phyloP scores from a whole-genome alignment of 2,329 filamentous ascomycete species.

The Talaromyces amestolkiae region DNA sequence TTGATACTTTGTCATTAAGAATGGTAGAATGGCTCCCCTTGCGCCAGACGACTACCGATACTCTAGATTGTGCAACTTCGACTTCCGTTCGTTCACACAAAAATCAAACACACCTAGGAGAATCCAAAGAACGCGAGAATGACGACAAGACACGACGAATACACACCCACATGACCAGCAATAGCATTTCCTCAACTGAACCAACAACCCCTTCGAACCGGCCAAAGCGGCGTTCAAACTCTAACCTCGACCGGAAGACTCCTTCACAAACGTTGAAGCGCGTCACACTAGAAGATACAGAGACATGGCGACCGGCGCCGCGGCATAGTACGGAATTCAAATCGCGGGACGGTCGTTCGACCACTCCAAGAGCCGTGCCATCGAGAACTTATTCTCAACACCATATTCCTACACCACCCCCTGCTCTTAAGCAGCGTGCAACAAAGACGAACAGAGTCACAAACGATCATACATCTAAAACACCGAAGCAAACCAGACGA shows the following conservation, averaged over 20 bases:
- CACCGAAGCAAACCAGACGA: constrained; percentile 25
- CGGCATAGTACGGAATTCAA: constrained; percentile 36
- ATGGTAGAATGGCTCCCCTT: constrained; percentile 50
- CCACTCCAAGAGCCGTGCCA: constrained; percentile 26
- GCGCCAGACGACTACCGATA: constrained; percentile 29
- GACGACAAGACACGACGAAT: background rate
- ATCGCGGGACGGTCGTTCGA: constrained; percentile 30
- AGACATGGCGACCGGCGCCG: constrained; percentile 36
- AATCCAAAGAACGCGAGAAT: background rate
- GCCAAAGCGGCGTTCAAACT: constrained; percentile 25
- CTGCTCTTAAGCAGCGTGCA: constrained; percentile 40
- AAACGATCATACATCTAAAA: constrained; percentile 28
- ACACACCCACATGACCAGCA: constrained; percentile 15
- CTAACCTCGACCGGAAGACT: constrained; percentile 39
- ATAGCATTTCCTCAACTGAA: constrained; percentile 14
- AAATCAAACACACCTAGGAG: constrained; percentile 2
- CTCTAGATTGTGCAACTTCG: constrained; percentile 22
- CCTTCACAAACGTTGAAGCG: constrained; percentile 41
- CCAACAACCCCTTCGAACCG: constrained; percentile 34
- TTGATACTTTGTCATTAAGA: constrained; percentile 46
- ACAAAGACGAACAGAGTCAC: constrained; percentile 33
- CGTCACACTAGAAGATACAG: constrained; percentile 38
- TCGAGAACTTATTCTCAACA: constrained; percentile 15
- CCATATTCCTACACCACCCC: constrained; percentile 38
- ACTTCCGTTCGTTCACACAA: constrained; percentile 12